Evolutionary conservation across 2,329 filamentous ascomycete species (phyloP).

Genomic region (Diaporthe citrichinensis): DNA sequence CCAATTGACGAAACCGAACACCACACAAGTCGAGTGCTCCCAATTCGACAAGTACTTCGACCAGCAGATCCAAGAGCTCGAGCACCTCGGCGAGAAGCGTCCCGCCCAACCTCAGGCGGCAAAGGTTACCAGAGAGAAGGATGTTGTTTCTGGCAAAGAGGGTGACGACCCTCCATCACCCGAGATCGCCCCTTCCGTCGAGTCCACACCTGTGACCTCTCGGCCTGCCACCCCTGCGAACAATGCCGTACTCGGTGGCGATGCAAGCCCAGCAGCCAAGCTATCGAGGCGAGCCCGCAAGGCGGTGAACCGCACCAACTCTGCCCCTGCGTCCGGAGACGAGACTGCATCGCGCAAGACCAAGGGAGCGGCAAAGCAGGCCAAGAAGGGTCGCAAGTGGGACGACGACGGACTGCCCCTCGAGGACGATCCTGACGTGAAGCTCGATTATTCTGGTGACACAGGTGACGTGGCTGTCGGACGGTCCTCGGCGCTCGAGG

Average conservation of each 20-base stretch:
- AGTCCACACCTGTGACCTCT: conserved; percentile 81
- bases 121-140: conserved; percentile 50
- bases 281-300: conserved; percentile 85
- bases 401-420: conserved; percentile 89
- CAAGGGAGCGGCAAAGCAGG: conserved; percentile 68
- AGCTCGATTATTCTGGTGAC: conserved; percentile 90
- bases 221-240: conserved; percentile 81
- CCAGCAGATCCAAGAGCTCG: conserved; percentile 88
- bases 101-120: conserved; percentile 46
- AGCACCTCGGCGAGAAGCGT: conserved; percentile 63
- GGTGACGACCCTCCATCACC: conserved; percentile 55
- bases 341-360: conserved; percentile 74
- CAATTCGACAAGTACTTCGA: conserved; percentile 95
- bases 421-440: conserved; percentile 83
- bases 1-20: conserved; percentile 85
- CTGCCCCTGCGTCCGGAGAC: conserved; percentile 85
- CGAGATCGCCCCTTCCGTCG: conserved; percentile 65
- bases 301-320: conserved; percentile 74
- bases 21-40: conserved; percentile 81
- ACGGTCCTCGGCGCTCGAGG: conserved; percentile 75
- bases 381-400: conserved; percentile 93
- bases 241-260: conserved; percentile 79
- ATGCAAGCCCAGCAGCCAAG: conserved; percentile 76
- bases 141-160: conserved; percentile 52
- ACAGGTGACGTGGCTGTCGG: conserved; percentile 65